Base-by-base conservation (phyloP, 2,329 filamentous ascomycete species). In the Fusarium nygamai region DNA sequence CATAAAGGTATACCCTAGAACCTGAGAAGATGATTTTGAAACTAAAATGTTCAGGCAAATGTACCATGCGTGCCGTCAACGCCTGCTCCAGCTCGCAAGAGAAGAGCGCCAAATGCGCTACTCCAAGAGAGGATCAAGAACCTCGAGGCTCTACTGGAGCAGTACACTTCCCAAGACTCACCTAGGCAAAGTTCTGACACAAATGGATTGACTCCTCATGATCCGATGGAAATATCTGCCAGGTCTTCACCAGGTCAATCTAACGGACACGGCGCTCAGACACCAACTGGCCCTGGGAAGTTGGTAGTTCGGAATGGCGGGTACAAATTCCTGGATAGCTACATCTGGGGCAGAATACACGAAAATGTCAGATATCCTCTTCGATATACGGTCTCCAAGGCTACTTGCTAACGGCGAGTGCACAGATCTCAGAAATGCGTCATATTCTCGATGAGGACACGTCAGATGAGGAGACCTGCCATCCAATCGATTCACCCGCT, bases 371-470 rank as follows among this genome's bases (percentile, higher is more conserved):
- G 53, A 3, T 0, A n/a, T 9, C 13, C 13, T 31, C 12, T 9
- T 2, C 2, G 3, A 9, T 3, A 50, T n/a, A 8, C 11, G 4
- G 29, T 13, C 3, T 16, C 7, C 19, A 3, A 31, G 27, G 1
- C 20, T 16, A 2, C 12, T 16, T 27, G 4, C 8, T 13, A 6
- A 31, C 16, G 4, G 1, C 2, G 0, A 8, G 2, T 9, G 1
- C 17, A 39, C 2, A 69, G 66, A 33, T 69, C 2, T 34, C 47
- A 6, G 67, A 69, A 22, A 69, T 69, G 67, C 67, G 58, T 7
- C 58, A 69, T 14, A 69, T 69, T 20, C 43, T 69, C 2, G 67
- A 69, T 27, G 38, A 64, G 16, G 67, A 69, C 8, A 69, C 48
- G 27, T 69, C 67, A 6, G 67, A 69, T 4, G 67, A 69, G 12